Evolutionary conservation across 208 protist genomes (phyloP).

Genomic region (Leishmania major): DNA sequence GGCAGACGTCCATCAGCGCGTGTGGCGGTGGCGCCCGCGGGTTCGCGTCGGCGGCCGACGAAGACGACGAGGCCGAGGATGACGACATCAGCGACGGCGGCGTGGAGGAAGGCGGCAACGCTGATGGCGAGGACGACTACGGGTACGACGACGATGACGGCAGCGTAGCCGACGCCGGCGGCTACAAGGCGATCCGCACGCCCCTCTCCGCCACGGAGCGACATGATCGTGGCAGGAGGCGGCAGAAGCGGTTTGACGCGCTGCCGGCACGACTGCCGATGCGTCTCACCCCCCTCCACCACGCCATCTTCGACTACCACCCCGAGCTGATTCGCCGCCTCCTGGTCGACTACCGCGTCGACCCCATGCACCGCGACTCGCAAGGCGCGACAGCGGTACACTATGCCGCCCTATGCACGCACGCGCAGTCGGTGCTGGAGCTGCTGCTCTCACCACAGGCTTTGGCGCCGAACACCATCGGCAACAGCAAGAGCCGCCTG

Average conservation of each 20-base stretch:
- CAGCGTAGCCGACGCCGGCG: neutral
- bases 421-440: constrained; percentile 54
- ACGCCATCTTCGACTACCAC: constrained; percentile 79
- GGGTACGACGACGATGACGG: neutral
- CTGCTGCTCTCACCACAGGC: constrained; percentile 47
- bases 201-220: neutral
- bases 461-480: neutral
- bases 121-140: constrained; percentile 2
- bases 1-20: constrained; percentile 3
- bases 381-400: constrained; percentile 81
- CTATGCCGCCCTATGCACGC: constrained; percentile 56
- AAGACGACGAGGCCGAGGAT: neutral
- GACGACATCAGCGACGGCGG: neutral
- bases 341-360: constrained; percentile 64
- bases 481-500: constrained; percentile 3
- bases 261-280: constrained; percentile 39
- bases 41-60: neutral
- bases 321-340: constrained; percentile 83
- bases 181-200: neutral
- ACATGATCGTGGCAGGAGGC: constrained; percentile 1
- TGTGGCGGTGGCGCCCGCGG: neutral
- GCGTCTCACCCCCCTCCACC: constrained; percentile 71
- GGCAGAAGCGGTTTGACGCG: constrained; percentile 1
- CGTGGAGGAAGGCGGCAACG: neutral
- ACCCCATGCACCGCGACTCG: constrained; percentile 75